Evolutionary conservation across 108 stramenopile species (phyloP), one percentile per base, ranked within the genome.

Genomic region (Discostella stelligeroides): DNA sequence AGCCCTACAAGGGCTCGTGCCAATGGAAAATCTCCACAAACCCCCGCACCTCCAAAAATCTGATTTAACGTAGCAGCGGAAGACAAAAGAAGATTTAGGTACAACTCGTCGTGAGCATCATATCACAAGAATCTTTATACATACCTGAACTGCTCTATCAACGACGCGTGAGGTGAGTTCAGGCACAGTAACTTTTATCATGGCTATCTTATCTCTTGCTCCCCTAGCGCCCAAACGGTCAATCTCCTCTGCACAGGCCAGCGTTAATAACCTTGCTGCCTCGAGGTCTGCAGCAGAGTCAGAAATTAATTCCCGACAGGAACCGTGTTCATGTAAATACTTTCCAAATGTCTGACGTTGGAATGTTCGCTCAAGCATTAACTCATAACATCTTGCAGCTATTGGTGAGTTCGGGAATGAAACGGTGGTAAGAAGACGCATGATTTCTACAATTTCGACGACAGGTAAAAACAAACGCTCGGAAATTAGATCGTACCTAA

Each of bases 181-280:
- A 11, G 97, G 97, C 38, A 96, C 96, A 37, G 88, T 79, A 29
- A 92, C 91, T 69, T 97, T 98, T 66, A 96, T 96, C 72, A 86
- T 69, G 14, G 88, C 86, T 43, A 98, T 94, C 51, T 81, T 80
- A 51, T 83, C 84, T 23, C 95, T 81, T 42, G 86, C 89, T 21
- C 60, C 65, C 37, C 63, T 58, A 1, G 86, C 81, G 29, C 92
- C 92, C 27, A 75, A 40, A 21, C 60, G 45, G 72, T 95, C 91
- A 67, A 95, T 92, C 39, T 75, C 74, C 46, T 73, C 75, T 0
- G 94, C 91, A 69, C 90, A 91, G 3, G 82, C 46, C 59, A 92
- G 69, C 21, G 91, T 92, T 37, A 95, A 63, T 56, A 94, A 72
- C 15, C 96, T 72, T 1, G 93, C 91, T 0, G 90, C 73, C 43